Conservation (phyloP, 2,329 filamentous ascomycete genomes). For the Trichophyton simii region DNA sequence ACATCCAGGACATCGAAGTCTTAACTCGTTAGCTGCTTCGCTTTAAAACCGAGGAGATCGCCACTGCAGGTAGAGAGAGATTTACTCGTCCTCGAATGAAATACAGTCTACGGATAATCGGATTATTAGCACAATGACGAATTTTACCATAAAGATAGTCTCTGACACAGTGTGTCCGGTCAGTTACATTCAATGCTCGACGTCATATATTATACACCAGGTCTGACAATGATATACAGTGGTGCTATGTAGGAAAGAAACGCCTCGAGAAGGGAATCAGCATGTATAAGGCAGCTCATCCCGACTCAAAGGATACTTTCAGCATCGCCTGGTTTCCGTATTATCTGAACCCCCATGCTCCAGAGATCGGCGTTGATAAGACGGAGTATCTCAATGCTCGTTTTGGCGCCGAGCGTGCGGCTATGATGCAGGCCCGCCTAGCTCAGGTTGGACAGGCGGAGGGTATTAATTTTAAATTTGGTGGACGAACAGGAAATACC, state of each 20-base stretch:
- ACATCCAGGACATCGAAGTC: background rate
- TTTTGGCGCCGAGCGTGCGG: conserved; percentile 50
- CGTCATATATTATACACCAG: background rate
- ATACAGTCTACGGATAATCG: too few species aligned
- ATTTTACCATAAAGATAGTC: conserved; percentile 63
- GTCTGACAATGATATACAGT: conserved; percentile 19
- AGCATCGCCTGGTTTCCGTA: conserved; percentile 64
- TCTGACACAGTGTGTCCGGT: conserved; percentile 70
- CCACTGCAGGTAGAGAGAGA: background rate
- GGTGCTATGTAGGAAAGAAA: conserved; percentile 70
- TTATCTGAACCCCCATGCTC: conserved; percentile 59
- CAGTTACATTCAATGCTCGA: conserved; percentile 4
- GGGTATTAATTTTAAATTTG: conserved; percentile 61
- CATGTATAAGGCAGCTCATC: conserved; percentile 50
- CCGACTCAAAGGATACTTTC: conserved; percentile 52
- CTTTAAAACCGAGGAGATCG: background rate
- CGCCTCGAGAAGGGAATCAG: conserved; percentile 61
- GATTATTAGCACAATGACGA: conserved; percentile 43
- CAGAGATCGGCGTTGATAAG: conserved; percentile 40
- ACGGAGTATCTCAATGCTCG: conserved; percentile 47
- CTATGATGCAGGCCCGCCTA: conserved; percentile 48
- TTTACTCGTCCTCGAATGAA: background rate
- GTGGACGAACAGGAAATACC: conserved; percentile 61
- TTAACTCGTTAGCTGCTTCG: too few species aligned
- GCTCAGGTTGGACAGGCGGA: conserved; percentile 46